Evolutionary conservation across 495 filamentous ascomycete species (phyloP).

Genomic region (Aspergillus affinis): DNA sequence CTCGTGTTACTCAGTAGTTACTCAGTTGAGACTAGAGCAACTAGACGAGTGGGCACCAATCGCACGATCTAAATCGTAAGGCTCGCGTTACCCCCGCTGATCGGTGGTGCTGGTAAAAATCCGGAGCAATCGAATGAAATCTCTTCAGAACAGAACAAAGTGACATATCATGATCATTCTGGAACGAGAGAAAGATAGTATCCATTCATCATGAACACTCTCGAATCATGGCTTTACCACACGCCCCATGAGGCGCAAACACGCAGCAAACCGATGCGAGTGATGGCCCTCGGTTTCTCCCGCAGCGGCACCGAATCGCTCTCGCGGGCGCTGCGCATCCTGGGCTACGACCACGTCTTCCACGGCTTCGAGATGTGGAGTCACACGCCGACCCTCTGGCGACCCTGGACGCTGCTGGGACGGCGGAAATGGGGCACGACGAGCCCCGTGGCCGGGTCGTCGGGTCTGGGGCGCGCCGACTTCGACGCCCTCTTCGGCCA

Average conservation of each 20-base stretch:
- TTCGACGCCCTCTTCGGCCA: conserved; percentile 47
- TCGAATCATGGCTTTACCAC: conserved; percentile 19
- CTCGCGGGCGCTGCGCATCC: conserved; percentile 19
- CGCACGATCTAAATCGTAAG: background rate
- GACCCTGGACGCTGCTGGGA: conserved; percentile 12
- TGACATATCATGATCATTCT: no score
- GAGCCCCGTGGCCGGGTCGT: background rate
- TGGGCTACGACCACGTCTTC: conserved; percentile 30
- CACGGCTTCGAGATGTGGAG: conserved; percentile 26
- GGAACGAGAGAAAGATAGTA: background rate
- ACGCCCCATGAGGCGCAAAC: background rate
- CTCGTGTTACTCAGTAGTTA: background rate
- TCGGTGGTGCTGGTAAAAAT: background rate
- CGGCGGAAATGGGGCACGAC: conserved; percentile 6
- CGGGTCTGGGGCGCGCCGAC: conserved; percentile 19
- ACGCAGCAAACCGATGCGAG: conserved; percentile 24
- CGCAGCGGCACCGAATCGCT: conserved; percentile 34
- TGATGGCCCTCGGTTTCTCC: conserved; percentile 28
- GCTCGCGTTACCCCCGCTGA: background rate
- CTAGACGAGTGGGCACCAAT: background rate
- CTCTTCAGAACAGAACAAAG: background rate
- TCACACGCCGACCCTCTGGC: conserved; percentile 7
- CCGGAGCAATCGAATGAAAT: background rate
- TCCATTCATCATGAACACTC: conserved; percentile 7
- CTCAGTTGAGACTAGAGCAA: background rate